These are phyloP conservation scores for Sclerotinia borealis DNA, from an alignment of 2,329 filamentous ascomycete genomes.

Conservation along the genomic window DNA sequence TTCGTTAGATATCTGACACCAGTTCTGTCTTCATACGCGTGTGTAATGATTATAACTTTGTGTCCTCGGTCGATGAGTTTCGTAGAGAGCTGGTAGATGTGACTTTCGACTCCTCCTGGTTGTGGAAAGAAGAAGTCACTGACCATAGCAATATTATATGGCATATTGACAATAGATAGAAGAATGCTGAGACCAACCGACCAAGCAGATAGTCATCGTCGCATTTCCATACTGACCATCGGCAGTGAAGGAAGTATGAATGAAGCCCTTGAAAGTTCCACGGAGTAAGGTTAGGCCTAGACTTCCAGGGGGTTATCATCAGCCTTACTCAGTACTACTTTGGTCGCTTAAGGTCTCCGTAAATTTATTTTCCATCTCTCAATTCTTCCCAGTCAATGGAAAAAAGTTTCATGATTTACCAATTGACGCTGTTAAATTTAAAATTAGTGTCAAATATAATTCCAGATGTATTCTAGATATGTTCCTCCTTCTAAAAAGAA, in stretches of 20 bases:
- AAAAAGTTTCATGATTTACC: neutral
- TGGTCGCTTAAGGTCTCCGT: neutral
- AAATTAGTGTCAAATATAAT: conserved; percentile 18
- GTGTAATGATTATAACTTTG: conserved; percentile 96
- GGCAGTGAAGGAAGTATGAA: neutral
- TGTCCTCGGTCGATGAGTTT: conserved; percentile 97
- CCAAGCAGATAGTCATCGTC: neutral
- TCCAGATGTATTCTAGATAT: conserved; percentile 30
- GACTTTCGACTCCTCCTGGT: conserved; percentile 91
- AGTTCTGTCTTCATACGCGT: conserved; percentile 85
- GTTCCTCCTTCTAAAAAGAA: conserved; percentile 27
- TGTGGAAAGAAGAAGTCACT: conserved; percentile 99
- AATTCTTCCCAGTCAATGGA: neutral
- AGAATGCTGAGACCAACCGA: neutral
- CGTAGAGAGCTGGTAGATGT: conserved; percentile 94
- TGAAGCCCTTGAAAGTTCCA: neutral
- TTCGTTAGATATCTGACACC: conserved; percentile 95
- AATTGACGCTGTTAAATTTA: neutral
- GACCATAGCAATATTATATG: conserved; percentile 78
- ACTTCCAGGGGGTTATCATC: neutral
- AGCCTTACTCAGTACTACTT: neutral
- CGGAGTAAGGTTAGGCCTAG: neutral
- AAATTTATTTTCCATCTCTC: conserved; percentile 12
- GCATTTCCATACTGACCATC: neutral
- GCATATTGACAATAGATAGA: conserved; percentile 22